phyloP scores from a whole-genome alignment of 2,329 filamentous ascomycete species.

The Sporothrix protearum region DNA sequence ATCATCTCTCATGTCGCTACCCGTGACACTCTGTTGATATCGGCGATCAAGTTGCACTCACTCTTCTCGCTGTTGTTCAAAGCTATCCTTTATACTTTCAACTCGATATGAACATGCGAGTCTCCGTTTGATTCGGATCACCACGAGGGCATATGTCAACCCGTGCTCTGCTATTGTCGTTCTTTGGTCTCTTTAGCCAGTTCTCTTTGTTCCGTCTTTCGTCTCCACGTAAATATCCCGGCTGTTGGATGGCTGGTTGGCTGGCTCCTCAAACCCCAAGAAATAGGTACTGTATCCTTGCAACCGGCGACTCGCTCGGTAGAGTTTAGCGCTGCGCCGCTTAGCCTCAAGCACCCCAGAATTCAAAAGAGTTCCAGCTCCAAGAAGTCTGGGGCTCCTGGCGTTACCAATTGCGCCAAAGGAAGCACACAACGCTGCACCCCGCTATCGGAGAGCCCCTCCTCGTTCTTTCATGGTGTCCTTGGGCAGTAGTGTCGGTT shows the following conservation, averaged over 20 bases:
- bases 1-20: neutral
- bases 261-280: neutral
- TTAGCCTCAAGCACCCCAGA: neutral
- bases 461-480: neutral
- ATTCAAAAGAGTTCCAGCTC: neutral
- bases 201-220: neutral
- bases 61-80: neutral
- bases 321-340: neutral
- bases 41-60: neutral
- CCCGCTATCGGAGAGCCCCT: constrained; percentile 16
- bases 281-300: no score
- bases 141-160: no score
- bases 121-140: no score
- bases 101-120: neutral
- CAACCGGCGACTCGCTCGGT: neutral
- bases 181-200: neutral
- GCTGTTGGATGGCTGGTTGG: neutral
- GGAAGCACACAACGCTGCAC: neutral
- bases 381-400: neutral
- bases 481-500: neutral
- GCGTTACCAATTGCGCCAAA: neutral
- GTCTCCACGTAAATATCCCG: constrained; percentile 8
- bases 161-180: neutral
- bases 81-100: neutral
- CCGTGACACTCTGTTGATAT: neutral